Conservation (phyloP, 2,329 filamentous ascomycete species). For the Ascocoryne sarcoides region DNA sequence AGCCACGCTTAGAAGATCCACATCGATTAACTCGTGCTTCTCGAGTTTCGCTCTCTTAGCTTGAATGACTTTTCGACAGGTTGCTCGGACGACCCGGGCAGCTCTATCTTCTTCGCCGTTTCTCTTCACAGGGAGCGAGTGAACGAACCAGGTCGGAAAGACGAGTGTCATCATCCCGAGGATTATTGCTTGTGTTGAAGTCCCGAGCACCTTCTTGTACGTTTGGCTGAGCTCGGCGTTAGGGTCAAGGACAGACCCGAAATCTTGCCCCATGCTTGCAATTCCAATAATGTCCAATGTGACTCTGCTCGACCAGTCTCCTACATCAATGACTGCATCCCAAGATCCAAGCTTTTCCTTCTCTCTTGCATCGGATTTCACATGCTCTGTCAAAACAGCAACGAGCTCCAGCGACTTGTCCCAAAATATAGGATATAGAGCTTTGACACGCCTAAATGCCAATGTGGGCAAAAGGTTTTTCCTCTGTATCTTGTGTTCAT, state of each 20-base stretch:
- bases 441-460: slow-evolving; percentile 70
- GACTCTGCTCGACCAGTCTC: slow-evolving; percentile 53
- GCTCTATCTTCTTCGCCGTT: slow-evolving; percentile 55
- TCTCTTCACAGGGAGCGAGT: slow-evolving; percentile 55
- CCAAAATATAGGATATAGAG: slow-evolving; percentile 80
- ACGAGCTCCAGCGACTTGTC: slow-evolving; percentile 60
- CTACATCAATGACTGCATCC: slow-evolving; percentile 44
- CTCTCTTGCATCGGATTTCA: slow-evolving; percentile 29
- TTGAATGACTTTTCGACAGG: slow-evolving; percentile 58
- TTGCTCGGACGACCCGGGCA: slow-evolving; percentile 47
- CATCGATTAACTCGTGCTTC: slow-evolving; percentile 40
- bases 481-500: slow-evolving; percentile 73
- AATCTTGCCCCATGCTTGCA: slow-evolving; percentile 63
- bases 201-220: slow-evolving; percentile 47
- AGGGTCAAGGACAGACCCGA: slow-evolving; percentile 53
- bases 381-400: slow-evolving; percentile 42
- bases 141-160: slow-evolving; percentile 51
- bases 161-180: slow-evolving; percentile 51
- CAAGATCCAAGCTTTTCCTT: slow-evolving; percentile 19
- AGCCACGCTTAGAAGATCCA: slow-evolving; percentile 73
- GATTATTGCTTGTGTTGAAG: slow-evolving; percentile 41
- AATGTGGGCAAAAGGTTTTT: slow-evolving; percentile 75
- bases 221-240: slow-evolving; percentile 47
- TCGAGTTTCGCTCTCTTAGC: slow-evolving; percentile 53
- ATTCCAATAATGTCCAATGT: slow-evolving; percentile 68